A percentile compares a stretch with the other conserved stretches of the same genome.
phyloP scores from a whole-genome alignment of 768 basidiomycete genomes.

The Filobasidium floriforme region DNA sequence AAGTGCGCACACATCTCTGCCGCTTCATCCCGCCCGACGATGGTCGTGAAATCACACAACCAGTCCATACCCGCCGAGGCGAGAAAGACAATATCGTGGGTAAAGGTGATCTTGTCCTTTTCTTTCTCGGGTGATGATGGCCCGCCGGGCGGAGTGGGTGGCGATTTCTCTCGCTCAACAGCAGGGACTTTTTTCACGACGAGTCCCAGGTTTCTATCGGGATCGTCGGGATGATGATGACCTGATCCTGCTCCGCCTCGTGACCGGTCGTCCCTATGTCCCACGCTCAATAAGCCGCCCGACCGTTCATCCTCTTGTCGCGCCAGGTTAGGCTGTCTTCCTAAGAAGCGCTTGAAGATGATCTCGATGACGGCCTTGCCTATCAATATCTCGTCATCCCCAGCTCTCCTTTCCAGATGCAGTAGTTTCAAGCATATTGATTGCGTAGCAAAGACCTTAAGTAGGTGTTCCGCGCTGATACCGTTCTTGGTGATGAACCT shows the following conservation, averaged over 20 bases:
- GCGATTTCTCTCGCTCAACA: slow-evolving; percentile 35
- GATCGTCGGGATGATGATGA: background rate
- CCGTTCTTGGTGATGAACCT: slow-evolving; percentile 99
- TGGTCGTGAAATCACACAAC: slow-evolving; percentile 95
- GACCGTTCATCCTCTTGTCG: slow-evolving; percentile 57
- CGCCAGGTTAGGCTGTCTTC: slow-evolving; percentile 71
- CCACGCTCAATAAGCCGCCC: background rate
- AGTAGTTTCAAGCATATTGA: slow-evolving; percentile 96
- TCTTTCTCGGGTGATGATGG: background rate
- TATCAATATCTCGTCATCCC: slow-evolving; percentile 96
- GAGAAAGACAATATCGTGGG: slow-evolving; percentile 58
- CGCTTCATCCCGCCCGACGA: slow-evolving; percentile 89
- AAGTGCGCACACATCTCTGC: slow-evolving; percentile 98
- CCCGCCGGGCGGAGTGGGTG: background rate
- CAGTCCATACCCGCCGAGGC: slow-evolving; percentile 87
- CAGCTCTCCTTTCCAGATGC: slow-evolving; percentile 83
- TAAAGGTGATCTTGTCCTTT: slow-evolving; percentile 23
- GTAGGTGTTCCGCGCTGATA: slow-evolving; percentile 86
- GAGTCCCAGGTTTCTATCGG: slow-evolving; percentile 12
- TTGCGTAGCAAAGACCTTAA: slow-evolving; percentile 78
- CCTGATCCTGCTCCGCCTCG: background rate
- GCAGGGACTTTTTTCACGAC: slow-evolving; percentile 10
- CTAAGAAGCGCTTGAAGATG: slow-evolving; percentile 90
- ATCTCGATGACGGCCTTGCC: slow-evolving; percentile 88
- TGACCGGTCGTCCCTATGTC: background rate